Base-by-base conservation (phyloP, 2,329 filamentous ascomycete species). In the Xylaria sp. region DNA sequence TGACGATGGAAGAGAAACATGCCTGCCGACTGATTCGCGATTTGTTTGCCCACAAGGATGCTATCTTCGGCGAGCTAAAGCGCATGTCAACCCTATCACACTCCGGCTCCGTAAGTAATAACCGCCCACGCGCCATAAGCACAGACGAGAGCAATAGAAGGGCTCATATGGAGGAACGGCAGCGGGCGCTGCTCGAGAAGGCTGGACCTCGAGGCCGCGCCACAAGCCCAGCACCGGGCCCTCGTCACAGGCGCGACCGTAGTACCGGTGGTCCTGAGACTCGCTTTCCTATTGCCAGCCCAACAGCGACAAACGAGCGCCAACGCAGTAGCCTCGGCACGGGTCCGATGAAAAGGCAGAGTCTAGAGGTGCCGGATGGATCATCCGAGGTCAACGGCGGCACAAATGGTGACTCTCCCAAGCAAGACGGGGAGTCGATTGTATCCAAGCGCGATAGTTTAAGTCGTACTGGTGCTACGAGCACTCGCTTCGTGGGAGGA, bases 1-100 rank as follows among this genome's bases (percentile, higher is more conserved):
- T 99, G 61, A 97, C 94, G 2, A 90, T 98, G 88, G 93, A 97
- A 74, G 95, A 99, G 80, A 94, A 91, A 73, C 96, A 96, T 78
- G 90, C 91, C 55, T 93, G 94, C 78, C 91, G 94, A 60, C 85
- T 99, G 21, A 88, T 99, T 55, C 90, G 93, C 55, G 95, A 99
- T 74, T 84, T 99, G 12, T 95, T 99, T 73, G 86, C 90, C 7
- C 90, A 98, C 81, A 99, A 99, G 78, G 92, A 97, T 65, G 86
- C 91, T 64, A 97, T 99, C 73, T 99, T 99, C 77, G 92, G 90
- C 67, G 95, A 97, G 76, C 84, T 99, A 66, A 99, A 99, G 83
- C 93, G 95, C 70, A 91, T 93, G 75, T 92, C 90, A 45, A 86
- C 86, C 9, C 82, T 91, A 17, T 87, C 84, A 12, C 87, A 90